phyloP scores from a whole-genome alignment of 495 filamentous ascomycete genomes.

The Neurospora pannonica region DNA sequence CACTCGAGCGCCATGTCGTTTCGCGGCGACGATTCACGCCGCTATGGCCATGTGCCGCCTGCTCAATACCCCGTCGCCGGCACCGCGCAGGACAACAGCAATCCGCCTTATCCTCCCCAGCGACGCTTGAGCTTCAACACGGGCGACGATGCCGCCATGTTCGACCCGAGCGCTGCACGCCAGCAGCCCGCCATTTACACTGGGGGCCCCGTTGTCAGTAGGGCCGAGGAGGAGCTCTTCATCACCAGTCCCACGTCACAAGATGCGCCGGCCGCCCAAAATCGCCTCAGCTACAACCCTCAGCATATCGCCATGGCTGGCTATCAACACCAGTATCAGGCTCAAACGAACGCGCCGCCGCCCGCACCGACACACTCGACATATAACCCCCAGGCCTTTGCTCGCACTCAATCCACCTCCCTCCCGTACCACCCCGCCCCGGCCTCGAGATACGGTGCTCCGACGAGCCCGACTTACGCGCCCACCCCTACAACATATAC shows the following conservation, averaged over 20 bases:
- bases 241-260: conserved; percentile 27
- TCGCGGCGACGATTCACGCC: conserved; percentile 42
- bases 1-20: conserved; percentile 40
- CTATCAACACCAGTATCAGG: conserved; percentile 53
- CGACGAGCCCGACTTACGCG: conserved; percentile 23
- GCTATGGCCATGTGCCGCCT: conserved; percentile 48
- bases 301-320: conserved; percentile 43
- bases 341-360: conserved; percentile 25
- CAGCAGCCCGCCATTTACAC: conserved; percentile 9
- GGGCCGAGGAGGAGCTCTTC: conserved; percentile 41
- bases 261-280: conserved; percentile 23
- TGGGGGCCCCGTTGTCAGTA: conserved; percentile 6
- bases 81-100: conserved; percentile 19
- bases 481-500: conserved; percentile 25
- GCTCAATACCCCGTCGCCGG: conserved; percentile 44
- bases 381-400: conserved; percentile 83
- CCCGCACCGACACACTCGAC: conserved; percentile 44
- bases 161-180: conserved; percentile 29
- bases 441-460: conserved; percentile 19
- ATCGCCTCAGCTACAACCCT: conserved; percentile 33
- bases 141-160: conserved; percentile 58
- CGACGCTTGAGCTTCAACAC: conserved; percentile 68
- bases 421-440: conserved; percentile 35
- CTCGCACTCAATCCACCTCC: conserved; percentile 48
- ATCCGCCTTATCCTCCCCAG: conserved; percentile 28